These are phyloP conservation scores for Pleurotus djamor DNA, from an alignment of 768 basidiomycete genomes.

Conservation along the genomic window DNA sequence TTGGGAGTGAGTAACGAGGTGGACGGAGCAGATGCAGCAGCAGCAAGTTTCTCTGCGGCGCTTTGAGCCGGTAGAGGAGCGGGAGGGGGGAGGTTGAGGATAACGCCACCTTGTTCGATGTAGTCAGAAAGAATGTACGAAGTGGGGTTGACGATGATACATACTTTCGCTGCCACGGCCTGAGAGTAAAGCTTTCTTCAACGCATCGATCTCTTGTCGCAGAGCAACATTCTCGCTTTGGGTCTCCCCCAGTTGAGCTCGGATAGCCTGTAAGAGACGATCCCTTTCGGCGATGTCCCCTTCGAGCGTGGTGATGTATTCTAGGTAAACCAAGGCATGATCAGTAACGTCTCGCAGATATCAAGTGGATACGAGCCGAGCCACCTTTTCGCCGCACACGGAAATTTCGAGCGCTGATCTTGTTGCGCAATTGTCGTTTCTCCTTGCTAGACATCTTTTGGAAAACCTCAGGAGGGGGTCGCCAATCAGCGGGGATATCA, in stretches of 20 bases:
- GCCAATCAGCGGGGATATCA: slow-evolving; percentile 74
- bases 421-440: slow-evolving; percentile 94
- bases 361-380: slow-evolving; percentile 15
- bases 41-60: slow-evolving; percentile 31
- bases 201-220: slow-evolving; percentile 68
- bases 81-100: slow-evolving; percentile 46
- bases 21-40: slow-evolving; percentile 12
- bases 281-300: slow-evolving; percentile 93
- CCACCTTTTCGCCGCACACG: slow-evolving; percentile 90
- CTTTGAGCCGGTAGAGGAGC: slow-evolving; percentile 42
- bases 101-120: background rate
- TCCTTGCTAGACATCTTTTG: slow-evolving; percentile 95
- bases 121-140: too few species aligned
- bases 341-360: background rate
- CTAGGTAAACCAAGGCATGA: too few species aligned
- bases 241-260: slow-evolving; percentile 76
- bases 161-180: slow-evolving; percentile 42
- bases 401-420: slow-evolving; percentile 95
- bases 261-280: slow-evolving; percentile 83
- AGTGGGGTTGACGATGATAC: background rate
- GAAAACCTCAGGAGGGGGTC: slow-evolving; percentile 89
- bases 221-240: slow-evolving; percentile 83
- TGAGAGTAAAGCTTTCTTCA: slow-evolving; percentile 75
- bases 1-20: slow-evolving; percentile 53
- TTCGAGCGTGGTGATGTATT: slow-evolving; percentile 94